Evolutionary conservation across 768 basidiomycete genomes (phyloP).

Genomic region (Asterophora parasitica): DNA sequence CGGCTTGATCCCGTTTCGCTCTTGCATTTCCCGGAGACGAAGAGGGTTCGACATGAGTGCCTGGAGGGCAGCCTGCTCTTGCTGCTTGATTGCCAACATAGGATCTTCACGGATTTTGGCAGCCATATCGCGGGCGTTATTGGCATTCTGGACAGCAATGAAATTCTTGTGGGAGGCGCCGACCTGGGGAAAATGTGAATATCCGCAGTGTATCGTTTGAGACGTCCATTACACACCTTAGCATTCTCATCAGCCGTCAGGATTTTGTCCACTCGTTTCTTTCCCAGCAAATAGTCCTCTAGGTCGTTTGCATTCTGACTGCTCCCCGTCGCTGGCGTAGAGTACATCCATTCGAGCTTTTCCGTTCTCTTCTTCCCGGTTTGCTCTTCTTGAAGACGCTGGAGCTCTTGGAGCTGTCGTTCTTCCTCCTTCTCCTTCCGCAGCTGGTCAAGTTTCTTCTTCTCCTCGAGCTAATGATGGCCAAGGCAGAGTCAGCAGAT

Average conservation of each 20-base stretch:
- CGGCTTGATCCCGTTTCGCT: constrained; percentile 74
- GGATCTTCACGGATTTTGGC: constrained; percentile 97
- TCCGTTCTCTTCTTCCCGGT: constrained; percentile 93
- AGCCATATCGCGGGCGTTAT: constrained; percentile 80
- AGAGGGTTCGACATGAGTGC: constrained; percentile 83
- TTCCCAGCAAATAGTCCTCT: constrained; percentile 95
- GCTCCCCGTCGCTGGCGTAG: constrained; percentile 92
- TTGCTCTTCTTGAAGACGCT: constrained; percentile 90
- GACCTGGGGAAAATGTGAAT: constrained; percentile 39
- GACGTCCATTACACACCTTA: constrained; percentile 45
- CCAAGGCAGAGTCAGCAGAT: constrained; percentile 11
- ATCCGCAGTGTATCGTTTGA: constrained; percentile 6
- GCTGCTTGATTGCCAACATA: constrained; percentile 94
- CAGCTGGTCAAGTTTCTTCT: constrained; percentile 95
- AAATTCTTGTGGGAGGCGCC: constrained; percentile 89
- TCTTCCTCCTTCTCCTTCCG: constrained; percentile 98
- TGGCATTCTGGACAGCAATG: constrained; percentile 93
- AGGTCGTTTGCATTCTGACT: constrained; percentile 84
- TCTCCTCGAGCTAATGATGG: constrained; percentile 82
- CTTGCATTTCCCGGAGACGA: constrained; percentile 75
- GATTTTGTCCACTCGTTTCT: constrained; percentile 97
- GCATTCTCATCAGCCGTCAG: constrained; percentile 89
- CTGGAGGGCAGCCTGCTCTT: constrained; percentile 91
- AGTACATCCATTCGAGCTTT: constrained; percentile 99
- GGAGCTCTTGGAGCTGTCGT: constrained; percentile 92